Conservation (phyloP, 306 rosid genomes). For the Geum urbanum region DNA sequence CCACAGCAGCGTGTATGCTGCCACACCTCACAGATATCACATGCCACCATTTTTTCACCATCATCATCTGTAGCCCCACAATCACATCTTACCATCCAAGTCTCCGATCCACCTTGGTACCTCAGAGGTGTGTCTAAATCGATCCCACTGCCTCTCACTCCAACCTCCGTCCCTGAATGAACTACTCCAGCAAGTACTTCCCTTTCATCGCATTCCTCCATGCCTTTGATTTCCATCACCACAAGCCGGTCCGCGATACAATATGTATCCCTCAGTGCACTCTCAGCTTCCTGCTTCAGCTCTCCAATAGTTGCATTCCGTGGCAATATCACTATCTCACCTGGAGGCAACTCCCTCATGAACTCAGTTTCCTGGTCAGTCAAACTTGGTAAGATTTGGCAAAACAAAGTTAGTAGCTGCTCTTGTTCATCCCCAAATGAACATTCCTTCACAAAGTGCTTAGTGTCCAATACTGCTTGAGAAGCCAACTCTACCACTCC, state of each 20-base stretch:
- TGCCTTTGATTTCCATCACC: constrained; percentile 54
- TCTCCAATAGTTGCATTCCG: constrained; percentile 68
- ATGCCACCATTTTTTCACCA: constrained; percentile 89
- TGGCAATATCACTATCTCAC: constrained; percentile 67
- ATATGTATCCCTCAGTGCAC: constrained; percentile 73
- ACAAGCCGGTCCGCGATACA: constrained; percentile 50
- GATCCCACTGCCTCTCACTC: constrained; percentile 50
- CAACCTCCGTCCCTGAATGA: constrained; percentile 57
- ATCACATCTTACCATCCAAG: constrained; percentile 68
- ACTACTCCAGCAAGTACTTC: constrained; percentile 61
- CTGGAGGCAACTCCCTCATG: constrained; percentile 37
- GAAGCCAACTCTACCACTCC: constrained; percentile 52
- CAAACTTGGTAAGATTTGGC: constrained; percentile 47
- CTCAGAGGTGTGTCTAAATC: constrained; percentile 45
- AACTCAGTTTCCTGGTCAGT: constrained; percentile 30
- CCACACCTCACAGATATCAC: constrained; percentile 89
- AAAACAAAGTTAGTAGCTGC: constrained; percentile 56
- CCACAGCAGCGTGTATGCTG: constrained; percentile 86
- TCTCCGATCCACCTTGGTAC: constrained; percentile 65
- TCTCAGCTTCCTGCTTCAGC: constrained; percentile 61
- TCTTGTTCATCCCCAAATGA: constrained; percentile 50
- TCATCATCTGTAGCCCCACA: constrained; percentile 89
- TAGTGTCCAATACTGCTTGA: constrained; percentile 62
- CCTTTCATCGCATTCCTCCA: constrained; percentile 41
- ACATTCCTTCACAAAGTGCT: constrained; percentile 78